Conservation (phyloP, 345 rosid species). For the Acer campestre region DNA sequence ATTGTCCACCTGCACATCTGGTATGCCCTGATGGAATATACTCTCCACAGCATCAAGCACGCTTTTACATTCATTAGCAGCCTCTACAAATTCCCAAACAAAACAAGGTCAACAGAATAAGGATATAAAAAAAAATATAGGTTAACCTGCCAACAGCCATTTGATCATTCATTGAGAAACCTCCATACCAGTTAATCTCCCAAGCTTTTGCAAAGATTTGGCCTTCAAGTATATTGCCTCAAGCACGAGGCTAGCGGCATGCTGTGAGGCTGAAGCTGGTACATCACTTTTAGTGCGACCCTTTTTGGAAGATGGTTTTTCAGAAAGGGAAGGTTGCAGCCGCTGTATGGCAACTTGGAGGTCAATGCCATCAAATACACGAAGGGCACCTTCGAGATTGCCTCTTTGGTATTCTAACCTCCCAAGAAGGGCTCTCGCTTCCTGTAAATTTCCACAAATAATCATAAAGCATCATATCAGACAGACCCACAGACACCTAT, state of each 20-base stretch:
- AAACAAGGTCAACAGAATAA: slow-evolving; percentile 21
- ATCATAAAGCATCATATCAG: slow-evolving; percentile 12
- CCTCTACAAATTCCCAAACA: slow-evolving; percentile 52
- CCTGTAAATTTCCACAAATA: slow-evolving; percentile 44
- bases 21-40: slow-evolving; percentile 80
- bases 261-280: slow-evolving; percentile 56
- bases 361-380: slow-evolving; percentile 92
- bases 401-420: slow-evolving; percentile 95
- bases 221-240: slow-evolving; percentile 91
- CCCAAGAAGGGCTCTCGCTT: slow-evolving; percentile 97
- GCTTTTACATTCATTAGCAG: slow-evolving; percentile 78
- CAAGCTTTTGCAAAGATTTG: slow-evolving; percentile 92
- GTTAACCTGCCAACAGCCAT: not conserved
- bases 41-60: slow-evolving; percentile 92
- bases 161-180: slow-evolving; percentile 8
- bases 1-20: slow-evolving; percentile 73
- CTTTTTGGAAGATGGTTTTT: slow-evolving; percentile 54
- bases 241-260: slow-evolving; percentile 82
- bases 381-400: slow-evolving; percentile 89
- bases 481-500: not conserved
- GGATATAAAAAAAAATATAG: not conserved
- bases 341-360: slow-evolving; percentile 81
- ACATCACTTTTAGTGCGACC: slow-evolving; percentile 55
- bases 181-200: slow-evolving; percentile 61
- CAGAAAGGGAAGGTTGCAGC: slow-evolving; percentile 60